Evolutionary conservation across 306 rosid genomes (phyloP).

Genomic region (Quercus wislizeni): DNA sequence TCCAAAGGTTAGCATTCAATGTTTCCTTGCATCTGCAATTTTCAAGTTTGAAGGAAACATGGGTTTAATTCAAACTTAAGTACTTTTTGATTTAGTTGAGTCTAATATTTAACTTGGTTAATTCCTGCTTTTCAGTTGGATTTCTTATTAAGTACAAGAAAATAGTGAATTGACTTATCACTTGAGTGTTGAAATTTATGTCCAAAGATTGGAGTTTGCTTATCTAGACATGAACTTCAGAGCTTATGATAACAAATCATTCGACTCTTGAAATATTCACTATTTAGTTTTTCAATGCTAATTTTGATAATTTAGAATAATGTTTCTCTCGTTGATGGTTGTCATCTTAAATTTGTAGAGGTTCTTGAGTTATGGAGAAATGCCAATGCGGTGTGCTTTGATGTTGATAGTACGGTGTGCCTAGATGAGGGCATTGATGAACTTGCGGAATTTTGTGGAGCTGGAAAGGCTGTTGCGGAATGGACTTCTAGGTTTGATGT

Average conservation of each 20-base stretch:
- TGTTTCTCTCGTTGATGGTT: slow-evolving; percentile 1
- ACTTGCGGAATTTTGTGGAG: slow-evolving; percentile 90
- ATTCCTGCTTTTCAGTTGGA: background rate
- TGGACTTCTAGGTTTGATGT: slow-evolving; percentile 80
- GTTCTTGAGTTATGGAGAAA: slow-evolving; percentile 57
- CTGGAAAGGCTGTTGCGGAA: slow-evolving; percentile 94
- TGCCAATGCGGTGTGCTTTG: slow-evolving; percentile 57
- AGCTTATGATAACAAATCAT: background rate
- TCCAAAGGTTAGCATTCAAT: slow-evolving; percentile 40
- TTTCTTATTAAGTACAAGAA: background rate
- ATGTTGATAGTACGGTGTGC: slow-evolving; percentile 70
- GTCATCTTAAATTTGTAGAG: slow-evolving; percentile 25
- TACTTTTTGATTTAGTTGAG: background rate
- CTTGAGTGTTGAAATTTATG: background rate
- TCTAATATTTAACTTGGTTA: background rate
- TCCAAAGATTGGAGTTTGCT: background rate
- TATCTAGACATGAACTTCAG: background rate
- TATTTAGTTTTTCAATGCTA: background rate
- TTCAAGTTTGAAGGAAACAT: background rate
- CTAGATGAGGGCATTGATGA: slow-evolving; percentile 94
- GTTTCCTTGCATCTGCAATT: background rate
- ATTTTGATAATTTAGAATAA: background rate
- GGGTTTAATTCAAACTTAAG: background rate
- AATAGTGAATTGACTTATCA: no score
- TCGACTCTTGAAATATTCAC: background rate